A percentile compares a stretch with the other conserved stretches of the same genome.
Evolutionary conservation across 148 eudicot genomes (phyloP).

Genomic region (Rhododendron vialii): DNA sequence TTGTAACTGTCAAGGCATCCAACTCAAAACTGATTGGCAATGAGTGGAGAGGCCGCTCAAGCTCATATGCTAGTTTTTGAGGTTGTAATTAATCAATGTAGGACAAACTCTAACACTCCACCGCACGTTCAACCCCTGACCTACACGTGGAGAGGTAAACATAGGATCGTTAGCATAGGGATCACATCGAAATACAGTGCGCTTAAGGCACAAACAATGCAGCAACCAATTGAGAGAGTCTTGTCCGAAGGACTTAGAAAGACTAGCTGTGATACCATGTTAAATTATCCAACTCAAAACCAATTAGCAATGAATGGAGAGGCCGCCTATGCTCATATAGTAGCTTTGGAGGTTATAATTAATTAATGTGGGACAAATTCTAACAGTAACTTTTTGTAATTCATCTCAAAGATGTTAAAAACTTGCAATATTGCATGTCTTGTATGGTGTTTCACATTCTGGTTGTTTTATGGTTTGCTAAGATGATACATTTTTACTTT

Average conservation of each 20-base stretch:
- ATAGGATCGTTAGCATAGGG: background rate
- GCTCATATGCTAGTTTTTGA: background rate
- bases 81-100: background rate
- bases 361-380: background rate
- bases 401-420: background rate
- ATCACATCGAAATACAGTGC: background rate
- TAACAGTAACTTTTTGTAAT: background rate
- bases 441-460: background rate
- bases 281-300: background rate
- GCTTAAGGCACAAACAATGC: background rate
- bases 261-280: background rate
- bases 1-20: background rate
- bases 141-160: background rate
- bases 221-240: background rate
- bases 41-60: background rate
- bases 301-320: background rate
- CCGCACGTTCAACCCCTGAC: background rate
- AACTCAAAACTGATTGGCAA: background rate
- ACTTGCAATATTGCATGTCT: background rate
- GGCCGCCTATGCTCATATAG: background rate
- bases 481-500: background rate
- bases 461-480: background rate
- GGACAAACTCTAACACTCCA: background rate
- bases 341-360: background rate
- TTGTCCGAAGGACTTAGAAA: background rate